Conservation (phyloP, 2,329 filamentous ascomycete genomes). For the Pseudocercospora crystallina region DNA sequence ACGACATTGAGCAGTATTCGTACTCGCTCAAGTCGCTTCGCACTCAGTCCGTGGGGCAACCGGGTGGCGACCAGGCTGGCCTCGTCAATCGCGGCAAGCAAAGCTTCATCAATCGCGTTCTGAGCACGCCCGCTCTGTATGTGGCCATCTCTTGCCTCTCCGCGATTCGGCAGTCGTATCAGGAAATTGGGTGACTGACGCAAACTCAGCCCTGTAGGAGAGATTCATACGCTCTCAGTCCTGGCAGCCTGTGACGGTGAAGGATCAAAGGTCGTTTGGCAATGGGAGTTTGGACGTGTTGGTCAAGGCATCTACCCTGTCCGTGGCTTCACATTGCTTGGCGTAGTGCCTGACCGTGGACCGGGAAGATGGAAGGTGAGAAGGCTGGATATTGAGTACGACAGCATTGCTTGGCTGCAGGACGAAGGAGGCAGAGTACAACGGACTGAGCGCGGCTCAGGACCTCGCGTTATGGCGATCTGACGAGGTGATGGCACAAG, state of each 20-base stretch:
- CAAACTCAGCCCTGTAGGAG: not conserved
- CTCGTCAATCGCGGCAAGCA: slow-evolving; percentile 8
- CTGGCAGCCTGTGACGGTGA: slow-evolving; percentile 11
- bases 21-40: slow-evolving; percentile 1
- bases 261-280: slow-evolving; percentile 9
- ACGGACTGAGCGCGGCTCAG: too few relatives aligned
- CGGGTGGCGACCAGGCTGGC: not conserved
- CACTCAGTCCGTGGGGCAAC: not conserved
- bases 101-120: not conserved
- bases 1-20: slow-evolving; percentile 8
- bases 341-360: slow-evolving; percentile 4
- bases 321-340: slow-evolving; percentile 10
- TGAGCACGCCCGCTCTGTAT: not conserved
- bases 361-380: slow-evolving; percentile 7
- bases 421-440: too few relatives aligned
- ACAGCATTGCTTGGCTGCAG: slow-evolving; percentile 13
- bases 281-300: slow-evolving; percentile 5
- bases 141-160: not conserved
- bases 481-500: too few relatives aligned
- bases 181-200: not conserved
- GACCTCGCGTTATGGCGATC: too few relatives aligned
- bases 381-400: slow-evolving; percentile 4
- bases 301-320: not conserved
- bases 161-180: too few relatives aligned
- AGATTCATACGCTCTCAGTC: slow-evolving; percentile 2